Percentiles rank a stretch among this genome's conserved stretches.
Conservation (phyloP, 2,329 filamentous ascomycete species). For the Alternaria conjuncta region DNA sequence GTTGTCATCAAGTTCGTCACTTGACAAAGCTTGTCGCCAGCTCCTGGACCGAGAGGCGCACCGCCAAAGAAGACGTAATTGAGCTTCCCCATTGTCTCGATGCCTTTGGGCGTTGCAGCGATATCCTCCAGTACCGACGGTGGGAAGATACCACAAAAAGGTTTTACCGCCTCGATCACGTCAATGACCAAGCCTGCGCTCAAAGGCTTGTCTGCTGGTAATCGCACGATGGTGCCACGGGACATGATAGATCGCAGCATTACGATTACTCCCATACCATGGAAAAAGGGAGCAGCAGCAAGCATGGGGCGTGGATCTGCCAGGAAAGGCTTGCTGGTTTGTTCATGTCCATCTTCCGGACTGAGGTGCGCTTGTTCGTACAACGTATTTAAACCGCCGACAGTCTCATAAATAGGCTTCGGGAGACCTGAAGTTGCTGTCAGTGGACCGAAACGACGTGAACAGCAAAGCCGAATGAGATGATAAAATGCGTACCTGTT, state of each 20-base stretch:
- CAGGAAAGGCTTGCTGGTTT: background rate
- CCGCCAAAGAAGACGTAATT: background rate
- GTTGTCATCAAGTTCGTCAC: background rate
- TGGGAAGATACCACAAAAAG: background rate
- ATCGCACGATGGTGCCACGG: background rate
- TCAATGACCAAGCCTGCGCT: constrained; percentile 1
- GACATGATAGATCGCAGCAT: background rate
- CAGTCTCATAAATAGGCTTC: background rate
- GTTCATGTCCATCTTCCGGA: background rate
- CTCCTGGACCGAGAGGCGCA: background rate
- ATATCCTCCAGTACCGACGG: constrained; percentile 4
- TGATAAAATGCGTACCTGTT: background rate
- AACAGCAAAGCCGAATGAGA: too few species aligned
- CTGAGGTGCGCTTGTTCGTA: background rate
- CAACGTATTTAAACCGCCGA: background rate
- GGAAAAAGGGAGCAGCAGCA: constrained; percentile 2
- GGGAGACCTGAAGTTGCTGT: background rate
- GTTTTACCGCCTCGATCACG: background rate
- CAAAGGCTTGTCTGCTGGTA: background rate
- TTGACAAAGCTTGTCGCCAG: background rate
- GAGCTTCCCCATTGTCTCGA: background rate
- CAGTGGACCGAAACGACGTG: background rate
- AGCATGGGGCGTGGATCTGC: background rate
- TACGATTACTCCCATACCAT: background rate
- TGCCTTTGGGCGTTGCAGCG: background rate